Conservation (phyloP, 176 grass and related monocot species). For the Carex myosuroides region DNA sequence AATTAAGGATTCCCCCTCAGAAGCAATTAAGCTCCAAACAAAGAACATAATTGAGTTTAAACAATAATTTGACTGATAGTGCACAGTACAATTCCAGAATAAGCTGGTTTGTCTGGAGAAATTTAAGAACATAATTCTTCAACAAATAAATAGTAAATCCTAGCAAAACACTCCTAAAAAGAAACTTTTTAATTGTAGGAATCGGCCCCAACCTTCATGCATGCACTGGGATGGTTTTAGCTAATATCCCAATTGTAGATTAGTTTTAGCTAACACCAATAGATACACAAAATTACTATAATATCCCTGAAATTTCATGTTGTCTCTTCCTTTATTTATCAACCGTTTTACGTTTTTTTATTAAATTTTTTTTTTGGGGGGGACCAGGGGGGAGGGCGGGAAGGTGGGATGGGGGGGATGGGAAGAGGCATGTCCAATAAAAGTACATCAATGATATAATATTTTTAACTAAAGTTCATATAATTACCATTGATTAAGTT, state of each 20-base stretch:
- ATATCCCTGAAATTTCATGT: neutral
- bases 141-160: neutral
- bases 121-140: neutral
- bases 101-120: neutral
- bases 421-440: neutral
- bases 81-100: neutral
- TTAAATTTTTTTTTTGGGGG: neutral
- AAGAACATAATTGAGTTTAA: neutral
- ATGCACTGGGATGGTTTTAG: neutral
- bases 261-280: neutral
- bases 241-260: neutral
- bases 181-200: neutral
- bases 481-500: conserved; percentile 11
- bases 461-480: neutral
- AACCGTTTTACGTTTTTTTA: neutral
- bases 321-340: neutral
- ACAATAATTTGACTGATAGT: neutral
- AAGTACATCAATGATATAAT: neutral
- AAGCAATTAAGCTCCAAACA: neutral
- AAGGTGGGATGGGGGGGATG: neutral
- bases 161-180: neutral
- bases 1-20: neutral
- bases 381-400: neutral
- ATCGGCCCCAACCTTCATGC: neutral
- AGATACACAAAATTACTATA: neutral